Percentiles rank a stretch among this genome's conserved stretches.
Conservation (phyloP, 2,329 filamentous ascomycete species). For the Stagonosporopsis vannaccii region DNA sequence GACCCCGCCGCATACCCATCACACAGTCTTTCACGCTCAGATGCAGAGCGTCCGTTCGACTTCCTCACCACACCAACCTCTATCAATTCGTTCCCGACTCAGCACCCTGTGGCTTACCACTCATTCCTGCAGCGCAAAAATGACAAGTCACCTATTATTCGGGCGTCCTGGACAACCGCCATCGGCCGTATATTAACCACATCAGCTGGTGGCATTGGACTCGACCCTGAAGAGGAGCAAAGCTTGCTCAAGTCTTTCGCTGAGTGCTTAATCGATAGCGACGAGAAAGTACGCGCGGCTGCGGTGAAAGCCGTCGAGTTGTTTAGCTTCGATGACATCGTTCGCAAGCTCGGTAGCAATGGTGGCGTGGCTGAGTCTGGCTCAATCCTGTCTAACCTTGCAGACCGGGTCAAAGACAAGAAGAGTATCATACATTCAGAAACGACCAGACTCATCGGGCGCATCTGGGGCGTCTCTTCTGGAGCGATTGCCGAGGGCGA, state of each 20-base stretch:
- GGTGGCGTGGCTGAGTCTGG: constrained; percentile 78
- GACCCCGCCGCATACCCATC: constrained; percentile 89
- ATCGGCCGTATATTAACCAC: constrained; percentile 89
- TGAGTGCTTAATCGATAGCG: constrained; percentile 83
- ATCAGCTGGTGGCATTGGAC: constrained; percentile 85
- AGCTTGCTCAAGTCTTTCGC: constrained; percentile 75
- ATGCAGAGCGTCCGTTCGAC: constrained; percentile 52
- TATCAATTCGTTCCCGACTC: constrained; percentile 86
- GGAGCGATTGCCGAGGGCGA: constrained; percentile 86
- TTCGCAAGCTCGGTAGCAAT: constrained; percentile 79
- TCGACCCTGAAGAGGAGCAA: constrained; percentile 82
- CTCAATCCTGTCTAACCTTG: constrained; percentile 81
- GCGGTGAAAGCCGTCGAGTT: constrained; percentile 84
- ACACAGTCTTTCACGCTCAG: constrained; percentile 59
- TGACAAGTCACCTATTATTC: constrained; percentile 83
- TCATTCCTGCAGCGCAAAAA: constrained; percentile 84
- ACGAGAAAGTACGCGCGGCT: constrained; percentile 89
- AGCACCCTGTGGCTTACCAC: constrained; percentile 79
- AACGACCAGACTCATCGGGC: constrained; percentile 83
- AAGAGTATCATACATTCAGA: constrained; percentile 82
- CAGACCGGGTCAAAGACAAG: constrained; percentile 87
- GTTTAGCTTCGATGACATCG: constrained; percentile 81
- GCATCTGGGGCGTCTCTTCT: constrained; percentile 91
- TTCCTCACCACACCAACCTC: constrained; percentile 84
- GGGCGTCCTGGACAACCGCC: constrained; percentile 84